These are phyloP conservation scores for Arachis monticola DNA, from an alignment of 331 rosid species.

Conservation along the genomic window DNA sequence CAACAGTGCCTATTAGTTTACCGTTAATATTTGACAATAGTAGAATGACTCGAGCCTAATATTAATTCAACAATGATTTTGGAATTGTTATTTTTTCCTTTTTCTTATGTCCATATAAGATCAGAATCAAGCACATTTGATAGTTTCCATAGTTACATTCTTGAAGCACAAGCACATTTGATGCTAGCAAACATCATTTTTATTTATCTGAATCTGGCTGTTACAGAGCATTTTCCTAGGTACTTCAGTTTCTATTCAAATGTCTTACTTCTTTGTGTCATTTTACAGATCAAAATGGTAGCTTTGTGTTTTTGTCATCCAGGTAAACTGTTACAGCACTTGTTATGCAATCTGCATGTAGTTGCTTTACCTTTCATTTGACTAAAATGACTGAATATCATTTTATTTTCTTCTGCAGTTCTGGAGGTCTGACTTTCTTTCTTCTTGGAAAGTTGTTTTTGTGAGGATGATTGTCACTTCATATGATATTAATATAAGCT, in stretches of 20 bases:
- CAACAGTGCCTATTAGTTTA: constrained; percentile 15
- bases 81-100: neutral
- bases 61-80: constrained; percentile 14
- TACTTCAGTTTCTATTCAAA: constrained; percentile 13
- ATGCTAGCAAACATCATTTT: constrained; percentile 4
- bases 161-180: neutral
- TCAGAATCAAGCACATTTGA: neutral
- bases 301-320: constrained; percentile 47
- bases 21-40: neutral
- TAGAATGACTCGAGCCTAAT: neutral
- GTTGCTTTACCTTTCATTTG: constrained; percentile 20
- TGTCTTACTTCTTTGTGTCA: constrained; percentile 35
- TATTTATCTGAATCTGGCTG: neutral
- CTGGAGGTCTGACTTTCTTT: constrained; percentile 67
- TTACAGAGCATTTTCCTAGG: constrained; percentile 14
- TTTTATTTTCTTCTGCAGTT: constrained; percentile 61
- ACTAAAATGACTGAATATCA: constrained; percentile 20
- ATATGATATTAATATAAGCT: constrained; percentile 7
- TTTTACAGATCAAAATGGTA: constrained; percentile 69
- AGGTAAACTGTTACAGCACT: constrained; percentile 59
- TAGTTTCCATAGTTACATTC: constrained; percentile 3
- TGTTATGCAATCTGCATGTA: neutral
- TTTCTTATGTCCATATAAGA: neutral
- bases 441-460: constrained; percentile 46
- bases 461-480: constrained; percentile 34